These are phyloP conservation scores for Neofusicoccum ribis DNA, from an alignment of 2,329 filamentous ascomycete genomes.

Conservation along the genomic window DNA sequence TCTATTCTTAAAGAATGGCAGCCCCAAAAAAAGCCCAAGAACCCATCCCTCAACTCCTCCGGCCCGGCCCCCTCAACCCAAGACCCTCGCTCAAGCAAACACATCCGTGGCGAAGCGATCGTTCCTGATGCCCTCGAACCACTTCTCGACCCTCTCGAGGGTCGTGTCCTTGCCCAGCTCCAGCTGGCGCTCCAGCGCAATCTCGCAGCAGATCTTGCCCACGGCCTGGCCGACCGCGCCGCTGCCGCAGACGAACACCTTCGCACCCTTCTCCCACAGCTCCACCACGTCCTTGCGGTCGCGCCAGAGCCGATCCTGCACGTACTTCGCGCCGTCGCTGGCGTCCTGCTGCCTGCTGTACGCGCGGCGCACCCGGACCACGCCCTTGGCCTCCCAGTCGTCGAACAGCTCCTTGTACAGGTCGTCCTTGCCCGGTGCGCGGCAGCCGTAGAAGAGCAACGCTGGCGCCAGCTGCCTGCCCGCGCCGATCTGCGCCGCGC, in stretches of 20 bases:
- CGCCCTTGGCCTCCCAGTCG: constrained; percentile 61
- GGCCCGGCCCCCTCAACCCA: too few species aligned
- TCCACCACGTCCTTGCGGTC: constrained; percentile 48
- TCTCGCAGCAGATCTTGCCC: constrained; percentile 42
- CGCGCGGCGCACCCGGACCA: constrained; percentile 62
- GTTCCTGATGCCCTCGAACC: constrained; percentile 48
- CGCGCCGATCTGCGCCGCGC: constrained; percentile 42
- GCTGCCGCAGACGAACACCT: constrained; percentile 67
- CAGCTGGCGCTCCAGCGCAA: constrained; percentile 44
- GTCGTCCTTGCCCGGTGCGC: constrained; percentile 55
- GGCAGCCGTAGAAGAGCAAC: constrained; percentile 67
- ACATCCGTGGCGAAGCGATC: constrained; percentile 51
- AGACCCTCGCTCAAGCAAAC: constrained; percentile 31
- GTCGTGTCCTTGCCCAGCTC: constrained; percentile 25
- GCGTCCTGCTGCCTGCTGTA: constrained; percentile 51
- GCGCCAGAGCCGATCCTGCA: constrained; percentile 54
- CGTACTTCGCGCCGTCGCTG: constrained; percentile 52
- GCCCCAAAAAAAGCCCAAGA: too few species aligned
- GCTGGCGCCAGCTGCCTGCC: constrained; percentile 60
- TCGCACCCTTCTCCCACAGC: constrained; percentile 52
- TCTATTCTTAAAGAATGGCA: too few species aligned
- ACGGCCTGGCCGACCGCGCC: constrained; percentile 48
- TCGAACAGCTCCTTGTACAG: constrained; percentile 62
- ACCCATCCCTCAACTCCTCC: too few species aligned
- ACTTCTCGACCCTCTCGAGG: constrained; percentile 29